Evolutionary conservation across 805 yeast species (phyloP), one percentile per base, ranked within the genome.

Genomic region (Ogataea nonfermentans): DNA sequence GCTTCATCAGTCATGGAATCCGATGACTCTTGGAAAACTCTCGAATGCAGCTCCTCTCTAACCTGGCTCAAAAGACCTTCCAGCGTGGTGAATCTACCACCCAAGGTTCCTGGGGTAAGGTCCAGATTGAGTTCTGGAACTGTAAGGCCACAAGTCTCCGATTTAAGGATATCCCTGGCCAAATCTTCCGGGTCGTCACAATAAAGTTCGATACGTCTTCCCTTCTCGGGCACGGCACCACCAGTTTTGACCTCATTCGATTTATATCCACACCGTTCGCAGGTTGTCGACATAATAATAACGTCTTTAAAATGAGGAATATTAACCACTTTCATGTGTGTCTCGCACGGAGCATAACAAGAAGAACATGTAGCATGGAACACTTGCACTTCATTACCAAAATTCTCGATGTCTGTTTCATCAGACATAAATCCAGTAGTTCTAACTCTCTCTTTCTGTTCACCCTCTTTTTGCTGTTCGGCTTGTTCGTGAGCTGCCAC

Each of bases 291-390:
- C 99, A 93, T 93, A 54, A 93, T 78, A 44, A 93, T 84, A 28
- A 93, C 99, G 51, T 93, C 98, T 67, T 91, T 90, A 76, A 93
- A 93, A 66, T 93, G 98, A 14, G 99, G 99, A 51, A 93, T 93
- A 62, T 88, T 82, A 15, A 93, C 96, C 26, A 89, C 78, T 68
- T 93, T 93, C 99, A 93, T 93, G 60, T 90, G 95, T 2, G 99
- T 93, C 40, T 79, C 86, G 63, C 96, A 85, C 9, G 81, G 78
- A 41, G 75, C 76, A 51, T 73, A 76, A 65, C 99, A 93, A 13
- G 93, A 76, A 7, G 98, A 91, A 65, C 99, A 93, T 8, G 95
- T 77, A 4, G 97, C 96, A 29, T 74, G 73, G 70, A 93, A 93
- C 7, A 91, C 82, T 65, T 93, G 98, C 15, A 93, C 96, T 63